phyloP scores from a whole-genome alignment of 1,284 basidiomycete species.

The Fistulinella cinereoalba region DNA sequence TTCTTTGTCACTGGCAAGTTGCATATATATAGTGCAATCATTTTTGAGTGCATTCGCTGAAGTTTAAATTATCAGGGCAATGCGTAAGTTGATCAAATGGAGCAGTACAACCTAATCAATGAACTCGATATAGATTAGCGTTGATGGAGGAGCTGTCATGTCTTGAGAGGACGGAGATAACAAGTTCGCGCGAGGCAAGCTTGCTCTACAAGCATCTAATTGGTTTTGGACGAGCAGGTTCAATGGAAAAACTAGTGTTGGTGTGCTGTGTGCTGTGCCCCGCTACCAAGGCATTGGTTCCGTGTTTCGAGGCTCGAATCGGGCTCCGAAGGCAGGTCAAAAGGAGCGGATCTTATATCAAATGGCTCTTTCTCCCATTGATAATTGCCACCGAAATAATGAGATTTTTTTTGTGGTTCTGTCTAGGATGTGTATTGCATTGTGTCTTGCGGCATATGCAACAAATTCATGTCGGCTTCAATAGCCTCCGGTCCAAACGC shows the following conservation, averaged over 20 bases:
- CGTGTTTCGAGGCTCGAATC: no score
- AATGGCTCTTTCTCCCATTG: no score
- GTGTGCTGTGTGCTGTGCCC: no score
- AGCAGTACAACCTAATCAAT: neutral
- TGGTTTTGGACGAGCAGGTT: no score
- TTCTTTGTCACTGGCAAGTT: conserved; percentile 28
- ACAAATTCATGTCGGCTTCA: no score
- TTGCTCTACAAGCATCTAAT: no score
- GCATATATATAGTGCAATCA: neutral
- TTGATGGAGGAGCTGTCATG: conserved; percentile 18
- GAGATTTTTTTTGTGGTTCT: conserved; percentile 8
- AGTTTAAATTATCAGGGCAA: conserved; percentile 12
- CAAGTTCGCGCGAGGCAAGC: no score
- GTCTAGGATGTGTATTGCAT: conserved; percentile 5
- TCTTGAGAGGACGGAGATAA: conserved; percentile 14
- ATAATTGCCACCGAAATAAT: neutral
- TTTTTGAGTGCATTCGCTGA: neutral
- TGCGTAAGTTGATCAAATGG: conserved; percentile 13
- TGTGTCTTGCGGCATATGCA: conserved; percentile 7
- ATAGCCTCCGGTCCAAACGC: conserved; percentile 5
- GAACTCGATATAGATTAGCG: conserved; percentile 10
- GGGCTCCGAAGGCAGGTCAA: no score
- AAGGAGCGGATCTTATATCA: no score
- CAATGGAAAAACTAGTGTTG: no score
- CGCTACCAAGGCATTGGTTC: no score